Evolutionary conservation across 441 rosid genomes (phyloP), one percentile per base, ranked within the genome.

Genomic region (Populus tomentosa): DNA sequence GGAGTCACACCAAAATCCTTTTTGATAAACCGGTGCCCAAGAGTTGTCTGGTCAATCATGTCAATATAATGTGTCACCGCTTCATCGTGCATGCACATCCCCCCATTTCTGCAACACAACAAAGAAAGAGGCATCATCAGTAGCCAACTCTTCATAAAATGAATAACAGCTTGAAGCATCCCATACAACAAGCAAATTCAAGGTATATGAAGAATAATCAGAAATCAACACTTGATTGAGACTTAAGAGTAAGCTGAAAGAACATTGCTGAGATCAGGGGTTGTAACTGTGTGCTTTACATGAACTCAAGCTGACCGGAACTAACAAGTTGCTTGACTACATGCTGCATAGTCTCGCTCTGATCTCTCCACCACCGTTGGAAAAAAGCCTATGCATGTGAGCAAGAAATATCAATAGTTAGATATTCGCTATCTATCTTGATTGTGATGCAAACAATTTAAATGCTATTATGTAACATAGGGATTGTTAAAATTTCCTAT

Each of bases 61-160:
- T 97, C 99, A 82, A 97, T 92, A 85, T 93, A 97, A 83, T 94
- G 98, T 3, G 97, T 86, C 70, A 85, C 90, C 20, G 99, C 99
- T 84, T 97, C 99, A 85, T 97, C 99, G 71, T 97, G 99, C 99
- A 97, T 97, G 82, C 98, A 92, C 94, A 92, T 91, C 20, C 99
- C 99, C 33, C 99, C 98, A 81, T 97, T 97, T 91, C 98, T 97
- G 83, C 69, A 79, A 74, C 69, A 13, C 81, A 77, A 74, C 69
- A 13, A 81, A 77, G 33, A 68, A 46, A 72, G 53, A 79, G n/a
- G 50, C 59, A 46, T 33, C 64, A 69, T 76, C 70, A 67, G 42
- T 71, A 69, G 53, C 71, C 7, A 20, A 46, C 20, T n/a, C 75
- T 61, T n/a, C 63, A 36, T 33, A 71, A 40, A 36, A 42, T 14